Base-by-base conservation (phyloP, 495 filamentous ascomycete species). In the Hypoxylon cercidicola region DNA sequence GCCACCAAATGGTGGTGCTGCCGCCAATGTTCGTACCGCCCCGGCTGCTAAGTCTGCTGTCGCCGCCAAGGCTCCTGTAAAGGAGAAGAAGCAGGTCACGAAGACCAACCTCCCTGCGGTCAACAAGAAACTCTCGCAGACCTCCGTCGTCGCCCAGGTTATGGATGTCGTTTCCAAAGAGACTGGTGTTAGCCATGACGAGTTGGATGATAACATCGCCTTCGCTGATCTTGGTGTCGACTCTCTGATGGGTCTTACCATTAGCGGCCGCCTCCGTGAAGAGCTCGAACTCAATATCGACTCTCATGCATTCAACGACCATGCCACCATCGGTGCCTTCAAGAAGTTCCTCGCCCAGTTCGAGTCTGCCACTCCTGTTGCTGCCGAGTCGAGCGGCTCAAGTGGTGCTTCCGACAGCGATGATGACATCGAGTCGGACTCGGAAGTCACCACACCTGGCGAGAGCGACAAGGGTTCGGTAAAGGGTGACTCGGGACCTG, bases 81-180 rank as follows among this genome's bases (percentile, higher is more conserved):
- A 77, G 62, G 70, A 77, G 61, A 81, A 77, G 73, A 73, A 73
- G 50, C 76, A 81, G 53, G 70, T 81, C 12, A 81, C 79, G 1
- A 72, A 74, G 0, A 64, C 75, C 40, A 80, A 73, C 62, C 74
- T 80, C 12, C 71, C 75, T 48, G 73, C 78, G 54, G 77, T 79
- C 41, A 77, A 79, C 60, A 75, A 74, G 70, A 79, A 70, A 66
- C 75, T 74, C 30, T 16, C 58, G 3, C 67, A 70, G 23, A 78
- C 71, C 47, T 72, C 71, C 2, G 70, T 82, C 12, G 70, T 74
- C 37, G 48, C 64, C n/a, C 71, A 78, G 56, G 85, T 87, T 40
- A 81, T 91, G 64, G 77, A 80, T 6, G 86, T 92, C 28, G 76
- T 92, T 35, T 87, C 88, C 20, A 82, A 84, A 59, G 89, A 92